These are phyloP conservation scores for Emmonsiellopsis sp. DNA, from an alignment of 2,329 filamentous ascomycete species.

Conservation along the genomic window DNA sequence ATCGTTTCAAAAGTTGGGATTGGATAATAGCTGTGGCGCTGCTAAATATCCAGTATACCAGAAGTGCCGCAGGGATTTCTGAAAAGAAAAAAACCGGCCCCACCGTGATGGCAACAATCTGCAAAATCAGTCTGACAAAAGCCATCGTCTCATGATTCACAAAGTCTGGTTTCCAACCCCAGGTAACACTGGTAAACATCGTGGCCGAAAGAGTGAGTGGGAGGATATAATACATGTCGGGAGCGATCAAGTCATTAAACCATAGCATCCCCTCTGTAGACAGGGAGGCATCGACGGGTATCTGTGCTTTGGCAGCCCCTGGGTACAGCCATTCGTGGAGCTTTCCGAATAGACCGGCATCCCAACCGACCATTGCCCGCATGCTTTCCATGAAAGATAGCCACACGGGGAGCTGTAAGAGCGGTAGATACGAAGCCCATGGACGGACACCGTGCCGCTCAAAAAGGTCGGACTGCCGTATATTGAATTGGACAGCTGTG, in stretches of 20 bases:
- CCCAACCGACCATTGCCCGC: constrained; percentile 37
- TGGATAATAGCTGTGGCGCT: constrained; percentile 34
- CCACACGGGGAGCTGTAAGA: constrained; percentile 39
- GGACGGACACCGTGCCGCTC: constrained; percentile 18
- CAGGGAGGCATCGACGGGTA: constrained; percentile 39
- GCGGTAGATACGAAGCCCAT: constrained; percentile 23
- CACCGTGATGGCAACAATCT: constrained; percentile 30
- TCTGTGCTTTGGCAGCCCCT: constrained; percentile 9
- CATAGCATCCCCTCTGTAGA: constrained; percentile 50
- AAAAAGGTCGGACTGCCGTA: constrained; percentile 21
- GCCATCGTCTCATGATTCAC: constrained; percentile 5
- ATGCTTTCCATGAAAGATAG: constrained; percentile 39
- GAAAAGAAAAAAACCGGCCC: constrained; percentile 24
- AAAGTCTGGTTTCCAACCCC: constrained; percentile 14
- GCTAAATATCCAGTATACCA: constrained; percentile 44
- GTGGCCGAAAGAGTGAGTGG: constrained; percentile 40
- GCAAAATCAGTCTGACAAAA: constrained; percentile 12
- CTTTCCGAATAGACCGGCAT: constrained; percentile 17
- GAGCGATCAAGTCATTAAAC: constrained; percentile 47
- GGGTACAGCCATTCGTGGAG: background rate
- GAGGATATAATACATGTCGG: constrained; percentile 43
- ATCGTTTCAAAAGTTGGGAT: constrained; percentile 27
- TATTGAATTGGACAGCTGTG: constrained; percentile 14
- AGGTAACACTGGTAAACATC: constrained; percentile 40
- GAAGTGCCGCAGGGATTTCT: constrained; percentile 35